Base-by-base conservation (phyloP, 192 early-diverging fungal species). In the Rhizophlyctis rosea region DNA sequence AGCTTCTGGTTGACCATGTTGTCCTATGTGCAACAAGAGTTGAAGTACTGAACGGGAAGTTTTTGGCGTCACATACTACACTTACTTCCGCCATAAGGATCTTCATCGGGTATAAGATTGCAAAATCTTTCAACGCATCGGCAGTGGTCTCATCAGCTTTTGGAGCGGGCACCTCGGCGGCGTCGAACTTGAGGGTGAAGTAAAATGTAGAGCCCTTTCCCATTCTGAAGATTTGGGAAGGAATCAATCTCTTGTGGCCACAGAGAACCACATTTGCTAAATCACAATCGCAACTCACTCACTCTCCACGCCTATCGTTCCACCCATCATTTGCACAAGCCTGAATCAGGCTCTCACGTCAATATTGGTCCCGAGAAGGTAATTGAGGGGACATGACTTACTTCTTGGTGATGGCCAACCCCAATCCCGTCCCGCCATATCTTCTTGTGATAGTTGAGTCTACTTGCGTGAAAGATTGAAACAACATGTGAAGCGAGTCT, bases 401-500 rank as follows among this genome's bases (percentile, higher is more conserved):
- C n/a, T n/a, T n/a, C n/a, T n/a, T n/a, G n/a, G 39, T 13, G 39
- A 44, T 7, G 39, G 9, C 39, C 39, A 44, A 18, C 0, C 91
- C 91, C 21, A 95, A 70, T 0, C 93, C 91, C 11, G 91, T 93
- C 30, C 91, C 91, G 44, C 90, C 90, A 61, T 90, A 95, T 74
- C 87, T 84, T 65, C 71, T 27, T 13, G 71, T 73, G 28, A 61
- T 73, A 44, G 48, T 53, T 9, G 63, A 50, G 34, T 94, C 92
- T 1, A 90, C 91, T 68, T 95, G 92, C 36, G 84, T 76, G 72
- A 92, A 95, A n/a, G 81, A 86, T 36, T 90, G 88, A 66, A 95
- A 95, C n/a, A 95, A 80, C 16, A 86, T 71, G 34, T 79, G 66
- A 33, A 86, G 72, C 58, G 88, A 87, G 50, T 94, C 90, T 57